Evolutionary conservation across 345 rosid species (phyloP), one percentile per base, ranked within the genome.

Genomic region (Alliaria petiolata): DNA sequence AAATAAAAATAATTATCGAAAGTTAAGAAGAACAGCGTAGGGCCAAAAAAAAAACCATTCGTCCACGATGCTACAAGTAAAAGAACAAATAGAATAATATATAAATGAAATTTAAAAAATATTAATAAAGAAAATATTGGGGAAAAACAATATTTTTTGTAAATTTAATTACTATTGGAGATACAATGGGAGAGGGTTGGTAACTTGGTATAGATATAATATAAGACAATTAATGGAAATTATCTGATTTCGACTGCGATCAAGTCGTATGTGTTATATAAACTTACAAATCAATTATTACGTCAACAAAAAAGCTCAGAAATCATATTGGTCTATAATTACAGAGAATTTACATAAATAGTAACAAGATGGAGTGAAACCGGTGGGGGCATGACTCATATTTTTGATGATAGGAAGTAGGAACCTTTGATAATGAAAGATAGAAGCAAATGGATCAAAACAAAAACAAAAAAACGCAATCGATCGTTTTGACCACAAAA

Each of bases 381-480:
- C 20, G 26, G 11, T 69, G 45, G 74, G 75, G 46, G 59, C 71
- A 69, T 56, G 80, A 19, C 8, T 53, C 52, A 45, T 54, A 72
- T 72, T 76, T 79, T 79, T 77, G 56, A 76, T 53, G 76, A 72
- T 40, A 56, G 56, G n/a, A n/a, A n/a, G n/a, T n/a, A n/a, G n/a
- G 86, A 84, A 87, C 83, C 79, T 76, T 63, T 77, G 85, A 84
- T 80, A 71, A 74, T 70, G 81, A 87, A 78, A 79, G 88, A 82
- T 80, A 84, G 89, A 62, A 52, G 89, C 90, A 92, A 92, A 89
- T 82, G 87, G 80, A 89, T 84, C 83, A 71, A 84, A 86, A 85
- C 87, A n/a, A n/a, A n/a, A n/a, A n/a, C n/a, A 86, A 86, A 81
- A 26, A 67, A 58, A 3, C 50, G n/a, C 62, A 67, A 49, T 49